Conservation (phyloP, 345 rosid species). For the Moringa oleifera region DNA sequence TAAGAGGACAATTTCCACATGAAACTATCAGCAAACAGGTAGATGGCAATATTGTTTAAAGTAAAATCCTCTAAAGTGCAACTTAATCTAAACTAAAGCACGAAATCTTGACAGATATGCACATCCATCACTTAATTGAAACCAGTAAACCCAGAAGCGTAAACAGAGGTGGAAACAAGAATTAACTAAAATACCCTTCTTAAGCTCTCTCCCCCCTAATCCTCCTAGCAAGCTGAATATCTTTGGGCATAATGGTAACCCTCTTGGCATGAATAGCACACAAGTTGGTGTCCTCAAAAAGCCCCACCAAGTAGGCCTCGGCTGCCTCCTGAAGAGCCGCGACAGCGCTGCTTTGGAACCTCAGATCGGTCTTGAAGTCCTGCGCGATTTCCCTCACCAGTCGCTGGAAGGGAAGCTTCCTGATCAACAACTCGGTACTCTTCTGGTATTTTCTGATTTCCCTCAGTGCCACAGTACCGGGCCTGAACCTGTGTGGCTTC, state of each 20-base stretch:
- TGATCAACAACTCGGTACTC: constrained; percentile 45
- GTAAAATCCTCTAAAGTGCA: too few species aligned
- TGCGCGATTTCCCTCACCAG: constrained; percentile 55
- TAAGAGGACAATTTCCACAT: too few species aligned
- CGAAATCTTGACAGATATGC: too few species aligned
- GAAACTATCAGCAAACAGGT: too few species aligned
- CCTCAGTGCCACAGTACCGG: constrained; percentile 45
- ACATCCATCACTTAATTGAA: background rate
- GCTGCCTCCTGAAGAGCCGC: constrained; percentile 51
- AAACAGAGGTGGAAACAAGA: background rate
- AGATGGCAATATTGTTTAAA: too few species aligned
- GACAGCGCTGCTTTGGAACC: constrained; percentile 58
- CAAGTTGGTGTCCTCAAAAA: constrained; percentile 46
- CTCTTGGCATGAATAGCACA: constrained; percentile 56
- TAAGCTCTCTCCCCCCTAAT: constrained; percentile 52
- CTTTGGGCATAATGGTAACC: constrained; percentile 53
- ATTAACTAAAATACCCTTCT: background rate
- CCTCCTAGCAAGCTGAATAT: constrained; percentile 50
- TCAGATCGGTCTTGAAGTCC: constrained; percentile 54
- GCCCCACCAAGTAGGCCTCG: constrained; percentile 48
- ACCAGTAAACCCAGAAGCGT: background rate
- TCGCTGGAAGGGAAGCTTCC: constrained; percentile 54
- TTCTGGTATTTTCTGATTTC: constrained; percentile 55
- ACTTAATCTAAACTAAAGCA: too few species aligned
- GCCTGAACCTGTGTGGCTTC: constrained; percentile 56